A percentile compares a stretch with the other conserved stretches of the same genome.
Evolutionary conservation across 2,329 filamentous ascomycete species (phyloP).

Genomic region (Aureobasidium pullulans): DNA sequence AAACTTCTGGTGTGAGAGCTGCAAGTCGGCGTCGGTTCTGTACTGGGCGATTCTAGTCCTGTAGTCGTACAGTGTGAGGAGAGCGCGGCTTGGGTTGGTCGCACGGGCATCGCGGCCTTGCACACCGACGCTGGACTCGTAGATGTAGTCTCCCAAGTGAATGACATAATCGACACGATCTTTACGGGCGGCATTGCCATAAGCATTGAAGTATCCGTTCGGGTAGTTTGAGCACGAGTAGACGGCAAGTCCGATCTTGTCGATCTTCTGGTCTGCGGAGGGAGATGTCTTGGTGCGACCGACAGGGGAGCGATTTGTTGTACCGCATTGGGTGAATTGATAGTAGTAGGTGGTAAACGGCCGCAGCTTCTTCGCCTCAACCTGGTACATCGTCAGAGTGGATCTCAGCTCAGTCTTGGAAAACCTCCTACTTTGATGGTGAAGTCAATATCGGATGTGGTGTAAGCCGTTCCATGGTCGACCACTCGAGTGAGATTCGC

Average conservation of each 20-base stretch:
- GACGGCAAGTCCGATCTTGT: slow-evolving; percentile 55
- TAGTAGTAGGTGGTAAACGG: slow-evolving; percentile 63
- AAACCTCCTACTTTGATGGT: slow-evolving; percentile 55
- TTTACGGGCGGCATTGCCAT: slow-evolving; percentile 33
- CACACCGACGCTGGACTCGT: slow-evolving; percentile 45
- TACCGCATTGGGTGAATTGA: slow-evolving; percentile 61
- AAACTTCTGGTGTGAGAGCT: slow-evolving; percentile 48
- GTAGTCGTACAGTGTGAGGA: slow-evolving; percentile 51
- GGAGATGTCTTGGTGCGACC: slow-evolving; percentile 66
- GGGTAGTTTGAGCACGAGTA: slow-evolving; percentile 65
- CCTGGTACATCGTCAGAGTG: slow-evolving; percentile 32
- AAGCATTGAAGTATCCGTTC: slow-evolving; percentile 40
- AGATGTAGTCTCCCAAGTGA: slow-evolving; percentile 52
- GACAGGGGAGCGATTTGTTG: slow-evolving; percentile 52
- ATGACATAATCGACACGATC: slow-evolving; percentile 42
- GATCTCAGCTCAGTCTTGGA: neutral
- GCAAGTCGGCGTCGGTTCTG: slow-evolving; percentile 53
- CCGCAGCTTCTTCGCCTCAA: slow-evolving; percentile 56
- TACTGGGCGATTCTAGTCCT: slow-evolving; percentile 52
- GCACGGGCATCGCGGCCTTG: slow-evolving; percentile 47
- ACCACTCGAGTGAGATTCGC: slow-evolving; percentile 41
- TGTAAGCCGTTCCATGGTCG: slow-evolving; percentile 55
- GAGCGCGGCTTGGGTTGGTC: slow-evolving; percentile 45
- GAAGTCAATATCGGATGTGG: slow-evolving; percentile 66
- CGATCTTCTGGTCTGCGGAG: slow-evolving; percentile 47